Evolutionary conservation across 192 early-diverging fungal genomes (phyloP).

Genomic region (Linnemannia exigua): DNA sequence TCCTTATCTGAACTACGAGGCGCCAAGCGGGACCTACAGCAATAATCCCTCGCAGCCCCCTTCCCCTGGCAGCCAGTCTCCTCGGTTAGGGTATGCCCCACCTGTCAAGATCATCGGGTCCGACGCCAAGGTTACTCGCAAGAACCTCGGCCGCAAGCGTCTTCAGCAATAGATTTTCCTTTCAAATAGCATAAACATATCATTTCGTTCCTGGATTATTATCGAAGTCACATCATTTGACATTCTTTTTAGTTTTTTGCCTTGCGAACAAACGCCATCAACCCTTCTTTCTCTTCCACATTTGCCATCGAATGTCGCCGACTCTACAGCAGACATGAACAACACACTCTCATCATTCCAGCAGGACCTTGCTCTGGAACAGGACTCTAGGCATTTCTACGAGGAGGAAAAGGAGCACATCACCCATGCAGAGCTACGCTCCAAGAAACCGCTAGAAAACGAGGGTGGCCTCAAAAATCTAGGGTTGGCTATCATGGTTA

Average conservation of each 20-base stretch:
- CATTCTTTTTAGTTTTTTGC: neutral
- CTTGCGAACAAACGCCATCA: neutral
- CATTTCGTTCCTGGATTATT: neutral
- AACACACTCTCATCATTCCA: conserved; percentile 11
- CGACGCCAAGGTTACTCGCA: conserved; percentile 43
- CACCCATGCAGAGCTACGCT: neutral
- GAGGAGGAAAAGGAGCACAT: neutral
- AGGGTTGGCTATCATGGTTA: conserved; percentile 28
- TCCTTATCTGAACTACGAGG: conserved; percentile 64
- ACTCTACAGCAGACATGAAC: neutral
- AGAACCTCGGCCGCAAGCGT: conserved; percentile 47
- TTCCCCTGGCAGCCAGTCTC: conserved; percentile 19
- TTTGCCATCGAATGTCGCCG: neutral
- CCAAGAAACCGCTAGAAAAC: neutral
- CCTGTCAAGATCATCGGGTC: conserved; percentile 47
- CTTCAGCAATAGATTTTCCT: conserved; percentile 13
- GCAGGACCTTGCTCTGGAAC: conserved; percentile 12
- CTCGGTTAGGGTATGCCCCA: conserved; percentile 22
- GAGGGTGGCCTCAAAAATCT: conserved; percentile 9
- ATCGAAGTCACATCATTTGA: neutral
- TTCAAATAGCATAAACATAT: neutral
- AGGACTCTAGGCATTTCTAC: neutral
- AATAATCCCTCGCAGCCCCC: conserved; percentile 12
- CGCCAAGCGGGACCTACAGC: conserved; percentile 13
- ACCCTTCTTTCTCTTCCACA: neutral